A percentile compares a stretch with the other conserved stretches of the same genome.
These are phyloP conservation scores for Podochytrium sp. DNA, from an alignment of 192 early-diverging fungal species.

Conservation along the genomic window DNA sequence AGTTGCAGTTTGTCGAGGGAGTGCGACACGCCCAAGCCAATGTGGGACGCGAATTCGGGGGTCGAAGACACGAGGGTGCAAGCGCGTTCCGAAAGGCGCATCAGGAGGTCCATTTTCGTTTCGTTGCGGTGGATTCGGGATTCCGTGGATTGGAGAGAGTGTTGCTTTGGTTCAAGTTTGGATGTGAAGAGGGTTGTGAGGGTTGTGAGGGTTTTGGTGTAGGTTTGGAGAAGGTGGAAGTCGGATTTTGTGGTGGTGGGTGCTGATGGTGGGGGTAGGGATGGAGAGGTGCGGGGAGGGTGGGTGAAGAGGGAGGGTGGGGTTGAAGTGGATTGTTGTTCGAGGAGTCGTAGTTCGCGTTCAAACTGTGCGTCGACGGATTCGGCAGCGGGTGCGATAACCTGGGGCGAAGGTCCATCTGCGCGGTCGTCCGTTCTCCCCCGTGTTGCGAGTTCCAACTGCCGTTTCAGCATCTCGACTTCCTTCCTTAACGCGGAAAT, in stretches of 20 bases:
- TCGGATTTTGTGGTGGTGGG: too few relatives aligned
- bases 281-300: slow-evolving; percentile 15
- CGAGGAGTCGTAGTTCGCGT: background rate
- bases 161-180: slow-evolving; percentile 27
- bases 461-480: slow-evolving; percentile 29
- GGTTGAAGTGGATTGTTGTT: background rate
- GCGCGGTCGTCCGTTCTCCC: background rate
- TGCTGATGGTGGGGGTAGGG: too few relatives aligned
- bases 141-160: background rate
- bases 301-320: slow-evolving; percentile 4
- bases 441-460: slow-evolving; percentile 14
- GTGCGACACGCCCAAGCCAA: background rate
- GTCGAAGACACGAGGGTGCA: background rate
- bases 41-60: background rate
- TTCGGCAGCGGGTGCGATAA: background rate
- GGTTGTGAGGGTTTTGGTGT: background rate
- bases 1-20: slow-evolving; percentile 21
- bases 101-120: background rate
- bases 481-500: slow-evolving; percentile 41
- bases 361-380: background rate
- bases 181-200: background rate
- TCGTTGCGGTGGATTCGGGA: slow-evolving; percentile 29
- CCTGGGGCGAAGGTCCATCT: background rate
- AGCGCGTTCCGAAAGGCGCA: background rate
- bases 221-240: background rate